Percentiles rank a stretch among this genome's conserved stretches.
Evolutionary conservation across 148 eudicot species (phyloP).

Genomic region (Oxyria digyna): DNA sequence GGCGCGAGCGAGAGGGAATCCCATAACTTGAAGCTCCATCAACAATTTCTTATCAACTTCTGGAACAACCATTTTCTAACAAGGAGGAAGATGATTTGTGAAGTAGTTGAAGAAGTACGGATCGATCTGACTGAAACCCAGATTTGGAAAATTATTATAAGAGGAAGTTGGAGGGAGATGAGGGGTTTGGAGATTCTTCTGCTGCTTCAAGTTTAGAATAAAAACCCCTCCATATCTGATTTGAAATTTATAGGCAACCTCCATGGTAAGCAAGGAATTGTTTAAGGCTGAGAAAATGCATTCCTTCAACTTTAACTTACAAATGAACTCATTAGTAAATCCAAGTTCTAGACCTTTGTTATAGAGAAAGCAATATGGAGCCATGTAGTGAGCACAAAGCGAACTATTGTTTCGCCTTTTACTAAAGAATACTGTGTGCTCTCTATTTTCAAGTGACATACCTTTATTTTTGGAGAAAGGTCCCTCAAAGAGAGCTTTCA

Average conservation of each 20-base stretch:
- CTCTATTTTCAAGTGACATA: no score
- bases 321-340: not conserved
- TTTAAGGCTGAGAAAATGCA: not conserved
- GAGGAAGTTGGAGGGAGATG: not conserved
- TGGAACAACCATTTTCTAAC: constrained; percentile 52
- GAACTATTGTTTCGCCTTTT: no score
- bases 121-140: not conserved
- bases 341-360: not conserved
- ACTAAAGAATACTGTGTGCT: no score
- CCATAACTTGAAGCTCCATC: constrained; percentile 59
- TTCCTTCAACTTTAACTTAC: not conserved
- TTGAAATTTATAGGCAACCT: constrained; percentile 11
- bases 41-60: constrained; percentile 49
- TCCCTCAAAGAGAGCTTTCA: no score
- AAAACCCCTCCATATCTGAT: constrained; percentile 3
- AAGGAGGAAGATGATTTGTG: not conserved
- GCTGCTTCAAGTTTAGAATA: constrained; percentile 19
- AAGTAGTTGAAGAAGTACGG: not conserved
- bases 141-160: not conserved
- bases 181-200: not conserved
- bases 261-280: not conserved
- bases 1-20: constrained; percentile 50
- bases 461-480: no score
- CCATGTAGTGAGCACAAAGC: no score
- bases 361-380: no score